Conservation (phyloP, 139 green algal species). For the Deuterostichococcus epilithicus region DNA sequence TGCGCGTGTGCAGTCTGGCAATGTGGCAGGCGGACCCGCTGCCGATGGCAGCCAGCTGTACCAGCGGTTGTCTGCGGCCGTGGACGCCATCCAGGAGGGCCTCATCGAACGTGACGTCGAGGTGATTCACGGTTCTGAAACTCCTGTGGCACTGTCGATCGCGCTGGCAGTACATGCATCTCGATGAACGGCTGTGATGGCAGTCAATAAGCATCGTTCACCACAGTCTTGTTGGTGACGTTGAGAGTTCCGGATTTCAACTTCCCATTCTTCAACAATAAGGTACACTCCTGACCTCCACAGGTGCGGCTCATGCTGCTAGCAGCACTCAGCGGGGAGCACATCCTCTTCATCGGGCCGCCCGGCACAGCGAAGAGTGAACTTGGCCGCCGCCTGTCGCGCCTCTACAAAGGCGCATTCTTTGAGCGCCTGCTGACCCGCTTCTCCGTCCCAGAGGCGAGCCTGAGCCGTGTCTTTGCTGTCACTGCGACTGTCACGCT, state of each 20-base stretch:
- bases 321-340: slow-evolving; percentile 73
- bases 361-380: slow-evolving; percentile 91
- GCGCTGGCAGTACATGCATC: not conserved
- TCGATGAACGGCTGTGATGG: not conserved
- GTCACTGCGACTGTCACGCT: not conserved
- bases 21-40: not conserved
- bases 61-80: slow-evolving; percentile 28
- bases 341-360: slow-evolving; percentile 81
- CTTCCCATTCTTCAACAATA: not conserved
- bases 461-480: not conserved
- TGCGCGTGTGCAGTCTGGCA: not conserved
- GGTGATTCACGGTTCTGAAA: slow-evolving; percentile 4
- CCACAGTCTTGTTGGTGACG: not conserved
- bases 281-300: not conserved
- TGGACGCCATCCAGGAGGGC: slow-evolving; percentile 39
- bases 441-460: slow-evolving; percentile 84
- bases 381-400: slow-evolving; percentile 66
- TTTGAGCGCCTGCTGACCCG: slow-evolving; percentile 91
- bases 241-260: not conserved
- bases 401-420: slow-evolving; percentile 60
- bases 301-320: slow-evolving; percentile 83
- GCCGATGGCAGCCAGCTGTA: slow-evolving; percentile 10
- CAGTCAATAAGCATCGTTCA: slow-evolving; percentile 1
- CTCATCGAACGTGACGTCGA: slow-evolving; percentile 67
- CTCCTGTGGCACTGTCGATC: not conserved